Conservation (phyloP, 2,329 filamentous ascomycete genomes). For the Calonectria crousiana region DNA sequence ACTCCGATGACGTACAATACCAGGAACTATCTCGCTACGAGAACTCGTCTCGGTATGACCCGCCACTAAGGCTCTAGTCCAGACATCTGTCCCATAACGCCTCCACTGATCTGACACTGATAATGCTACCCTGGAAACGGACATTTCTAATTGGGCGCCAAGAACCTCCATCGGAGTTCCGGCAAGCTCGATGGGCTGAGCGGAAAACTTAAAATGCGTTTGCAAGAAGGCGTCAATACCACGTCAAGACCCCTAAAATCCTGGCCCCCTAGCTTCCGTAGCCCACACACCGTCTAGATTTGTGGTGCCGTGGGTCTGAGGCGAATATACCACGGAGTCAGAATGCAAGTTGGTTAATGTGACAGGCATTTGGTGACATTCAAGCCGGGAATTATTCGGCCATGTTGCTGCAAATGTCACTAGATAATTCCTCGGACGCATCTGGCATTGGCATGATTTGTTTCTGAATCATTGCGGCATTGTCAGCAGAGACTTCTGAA, state of each 20-base stretch:
- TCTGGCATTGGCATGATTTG: background rate
- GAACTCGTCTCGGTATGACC: background rate
- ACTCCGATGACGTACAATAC: background rate
- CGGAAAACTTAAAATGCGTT: slow-evolving; percentile 1
- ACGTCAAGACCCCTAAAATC: background rate
- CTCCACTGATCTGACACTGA: slow-evolving; percentile 5
- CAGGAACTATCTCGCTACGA: background rate
- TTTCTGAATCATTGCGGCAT: background rate
- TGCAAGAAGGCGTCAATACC: background rate
- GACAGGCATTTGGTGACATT: background rate
- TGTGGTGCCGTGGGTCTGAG: background rate
- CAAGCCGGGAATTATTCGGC: background rate
- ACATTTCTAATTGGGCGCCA: background rate
- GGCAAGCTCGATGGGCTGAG: slow-evolving; percentile 1
- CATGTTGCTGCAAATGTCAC: too few relatives aligned
- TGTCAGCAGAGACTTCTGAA: background rate
- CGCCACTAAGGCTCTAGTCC: background rate
- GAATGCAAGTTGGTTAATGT: background rate
- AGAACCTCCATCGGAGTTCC: background rate
- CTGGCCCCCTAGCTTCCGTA: background rate
- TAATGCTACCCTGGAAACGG: background rate
- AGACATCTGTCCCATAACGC: background rate
- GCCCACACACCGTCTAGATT: background rate
- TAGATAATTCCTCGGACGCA: background rate
- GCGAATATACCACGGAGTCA: background rate